Base-by-base conservation (phyloP, 2,329 filamentous ascomycete genomes). In the Monosporascus sp. region DNA sequence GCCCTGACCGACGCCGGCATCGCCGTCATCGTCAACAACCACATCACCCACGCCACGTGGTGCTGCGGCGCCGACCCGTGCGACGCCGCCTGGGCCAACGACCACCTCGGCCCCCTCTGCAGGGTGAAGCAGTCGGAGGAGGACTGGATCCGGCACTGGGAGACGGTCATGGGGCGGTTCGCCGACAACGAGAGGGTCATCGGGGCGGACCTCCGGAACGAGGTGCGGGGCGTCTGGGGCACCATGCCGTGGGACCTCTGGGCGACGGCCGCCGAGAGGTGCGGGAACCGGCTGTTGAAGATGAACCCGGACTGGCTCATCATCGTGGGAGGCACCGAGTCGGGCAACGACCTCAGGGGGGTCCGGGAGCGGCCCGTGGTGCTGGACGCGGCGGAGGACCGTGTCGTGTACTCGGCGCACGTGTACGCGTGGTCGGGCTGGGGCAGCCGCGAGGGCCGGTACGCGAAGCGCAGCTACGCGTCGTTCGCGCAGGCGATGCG, bases 381-480 rank as follows among this genome's bases (percentile, higher is more conserved):
- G 47, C 77, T 88, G 46, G 77, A 80, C 53, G 65, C 82, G 7
- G 69, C 27, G 8, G 27, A 75, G 7, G 66, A 81, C 60, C 74
- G 77, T 24, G 74, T 88, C 25, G 84, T 88, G 35, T 88, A 88
- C 71, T 85, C 83, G 54, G 78, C 82, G 2, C 85, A 88, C 66
- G 83, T 87, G 22, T 88, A 88, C 65, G 74, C 76, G 35, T 88
- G 85, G 85, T 87, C 83, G 17, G 85, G 86, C 52, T 88, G 85
- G 86, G 83, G 84, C 38, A 81, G 77, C 59, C 65, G 74, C 56
- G 78, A 75, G 31, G 82, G 82, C 2, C 78, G 82, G 5, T 88
- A 84, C 65, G 74, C 79, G 8, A 79, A 80, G 66, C 78, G 85
- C 6, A 72, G 72, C 31, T 88, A 87, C 65, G 70, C 74, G 11